Evolutionary conservation across 345 rosid species (phyloP).

Genomic region (Eucalyptus grandis): DNA sequence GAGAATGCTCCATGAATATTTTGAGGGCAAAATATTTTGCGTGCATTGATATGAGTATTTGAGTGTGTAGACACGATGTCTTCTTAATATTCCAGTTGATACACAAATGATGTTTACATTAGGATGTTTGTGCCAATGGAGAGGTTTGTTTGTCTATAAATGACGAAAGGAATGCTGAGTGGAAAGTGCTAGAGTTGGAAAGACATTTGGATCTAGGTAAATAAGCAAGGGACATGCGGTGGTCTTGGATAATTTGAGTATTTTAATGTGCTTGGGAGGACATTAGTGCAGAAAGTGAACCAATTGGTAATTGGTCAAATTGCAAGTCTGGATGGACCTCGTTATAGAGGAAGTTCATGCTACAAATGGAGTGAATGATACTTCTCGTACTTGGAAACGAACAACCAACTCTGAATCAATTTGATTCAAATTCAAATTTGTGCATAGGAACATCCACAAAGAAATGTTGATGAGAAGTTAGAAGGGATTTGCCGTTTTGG

Average conservation of each 20-base stretch:
- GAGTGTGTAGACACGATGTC: background rate
- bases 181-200: background rate
- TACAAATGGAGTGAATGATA: background rate
- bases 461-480: background rate
- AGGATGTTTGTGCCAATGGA: background rate
- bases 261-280: background rate
- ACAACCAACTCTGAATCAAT: background rate
- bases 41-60: background rate
- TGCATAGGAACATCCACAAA: background rate
- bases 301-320: background rate
- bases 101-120: background rate
- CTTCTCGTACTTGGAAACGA: background rate
- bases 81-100: background rate
- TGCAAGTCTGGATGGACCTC: background rate
- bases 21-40: background rate
- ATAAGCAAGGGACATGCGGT: background rate
- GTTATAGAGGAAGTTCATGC: background rate
- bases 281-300: background rate
- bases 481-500: background rate
- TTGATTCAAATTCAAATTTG: background rate
- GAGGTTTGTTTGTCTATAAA: background rate
- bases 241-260: background rate
- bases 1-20: slow-evolving; percentile 2
- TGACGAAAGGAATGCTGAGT: background rate
- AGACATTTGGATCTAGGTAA: background rate